These are phyloP conservation scores for Lithospermum erythrorhizon DNA, from an alignment of 257 asterid genomes.

Conservation along the genomic window DNA sequence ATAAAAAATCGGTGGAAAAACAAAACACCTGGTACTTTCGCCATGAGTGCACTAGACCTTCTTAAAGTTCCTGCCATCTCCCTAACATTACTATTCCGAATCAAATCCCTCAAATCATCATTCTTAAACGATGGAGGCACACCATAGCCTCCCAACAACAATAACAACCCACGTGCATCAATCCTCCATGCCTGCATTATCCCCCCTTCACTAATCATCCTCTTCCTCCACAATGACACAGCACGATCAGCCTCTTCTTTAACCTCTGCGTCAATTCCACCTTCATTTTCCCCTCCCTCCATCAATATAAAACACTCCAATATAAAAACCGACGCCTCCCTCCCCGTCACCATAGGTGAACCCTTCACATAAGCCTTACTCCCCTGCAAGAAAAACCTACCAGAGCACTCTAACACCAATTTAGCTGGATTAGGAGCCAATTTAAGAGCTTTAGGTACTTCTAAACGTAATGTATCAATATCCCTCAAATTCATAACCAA, in stretches of 20 bases:
- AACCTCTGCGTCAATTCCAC: constrained; percentile 27
- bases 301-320: constrained; percentile 67
- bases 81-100: constrained; percentile 42
- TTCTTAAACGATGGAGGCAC: constrained; percentile 32
- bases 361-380: constrained; percentile 33
- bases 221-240: constrained; percentile 64
- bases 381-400: constrained; percentile 75
- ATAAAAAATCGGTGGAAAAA: constrained; percentile 14
- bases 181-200: constrained; percentile 35
- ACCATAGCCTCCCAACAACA: constrained; percentile 70
- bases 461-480: constrained; percentile 37
- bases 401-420: constrained; percentile 51
- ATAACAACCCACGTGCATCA: constrained; percentile 74
- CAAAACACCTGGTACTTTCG: constrained; percentile 46
- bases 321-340: constrained; percentile 59
- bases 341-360: constrained; percentile 47
- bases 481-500: constrained; percentile 26
- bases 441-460: constrained; percentile 55
- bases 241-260: constrained; percentile 47
- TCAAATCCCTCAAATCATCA: constrained; percentile 57
- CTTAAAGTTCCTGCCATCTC: constrained; percentile 41
- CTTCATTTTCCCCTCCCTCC: constrained; percentile 27
- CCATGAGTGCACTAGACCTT: constrained; percentile 44
- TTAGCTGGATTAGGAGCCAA: constrained; percentile 44
- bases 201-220: constrained; percentile 68